Percentiles rank a stretch among this genome's conserved stretches.
These are phyloP conservation scores for Sclerotinia minor DNA, from an alignment of 2,329 filamentous ascomycete species.

Conservation along the genomic window DNA sequence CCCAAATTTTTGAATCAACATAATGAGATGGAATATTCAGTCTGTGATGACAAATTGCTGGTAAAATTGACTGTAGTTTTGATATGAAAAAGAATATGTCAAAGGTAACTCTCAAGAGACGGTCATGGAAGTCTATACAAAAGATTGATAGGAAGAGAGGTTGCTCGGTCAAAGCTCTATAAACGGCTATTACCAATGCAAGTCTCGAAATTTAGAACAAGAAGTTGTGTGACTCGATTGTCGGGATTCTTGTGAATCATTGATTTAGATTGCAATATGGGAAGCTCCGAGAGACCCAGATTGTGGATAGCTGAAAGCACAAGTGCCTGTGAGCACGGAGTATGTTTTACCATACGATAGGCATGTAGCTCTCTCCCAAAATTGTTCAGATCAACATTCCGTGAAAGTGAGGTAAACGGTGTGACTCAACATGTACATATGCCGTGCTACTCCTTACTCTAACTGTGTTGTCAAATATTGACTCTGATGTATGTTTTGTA, in stretches of 20 bases:
- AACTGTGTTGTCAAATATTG: background rate
- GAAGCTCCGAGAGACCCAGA: background rate
- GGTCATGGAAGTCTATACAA: constrained; percentile 11
- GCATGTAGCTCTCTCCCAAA: constrained; percentile 3
- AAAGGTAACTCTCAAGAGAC: constrained; percentile 8
- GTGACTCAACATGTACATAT: background rate
- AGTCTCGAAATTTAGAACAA: background rate
- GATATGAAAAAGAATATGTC: background rate
- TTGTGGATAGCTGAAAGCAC: background rate
- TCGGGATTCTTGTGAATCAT: background rate
- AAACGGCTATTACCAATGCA: background rate
- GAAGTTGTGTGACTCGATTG: background rate
- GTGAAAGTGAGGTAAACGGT: background rate
- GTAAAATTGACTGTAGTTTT: background rate
- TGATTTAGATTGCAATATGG: background rate
- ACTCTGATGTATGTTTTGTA: background rate
- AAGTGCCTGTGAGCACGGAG: background rate
- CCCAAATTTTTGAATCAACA: background rate
- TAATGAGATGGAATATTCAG: constrained; percentile 2
- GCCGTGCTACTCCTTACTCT: background rate
- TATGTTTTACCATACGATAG: background rate
- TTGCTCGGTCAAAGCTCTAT: background rate
- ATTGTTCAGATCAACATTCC: background rate
- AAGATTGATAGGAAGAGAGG: background rate
- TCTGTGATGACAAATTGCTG: background rate